Evolutionary conservation across 352 stramenopile genomes (phyloP).

Genomic region (Globisporangium takayamanum): DNA sequence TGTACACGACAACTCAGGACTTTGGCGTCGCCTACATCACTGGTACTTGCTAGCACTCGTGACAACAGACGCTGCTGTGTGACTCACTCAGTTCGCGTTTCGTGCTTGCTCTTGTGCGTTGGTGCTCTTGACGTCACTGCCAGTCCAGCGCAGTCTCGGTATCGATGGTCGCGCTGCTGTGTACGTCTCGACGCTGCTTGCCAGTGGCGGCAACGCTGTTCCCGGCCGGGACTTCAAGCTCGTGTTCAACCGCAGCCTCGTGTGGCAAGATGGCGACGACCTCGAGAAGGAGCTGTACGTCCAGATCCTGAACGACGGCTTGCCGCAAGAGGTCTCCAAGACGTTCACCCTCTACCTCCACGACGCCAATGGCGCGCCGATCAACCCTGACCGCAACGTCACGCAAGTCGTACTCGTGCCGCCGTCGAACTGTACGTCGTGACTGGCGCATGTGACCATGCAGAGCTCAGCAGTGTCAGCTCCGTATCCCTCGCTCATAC

Average conservation of each 20-base stretch:
- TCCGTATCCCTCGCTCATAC: constrained; percentile 4
- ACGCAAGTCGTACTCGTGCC: constrained; percentile 41
- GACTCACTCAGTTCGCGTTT: not conserved
- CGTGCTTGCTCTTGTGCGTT: not conserved
- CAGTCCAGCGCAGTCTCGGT: constrained; percentile 61
- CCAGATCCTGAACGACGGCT: constrained; percentile 49
- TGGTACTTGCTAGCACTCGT: constrained; percentile 12
- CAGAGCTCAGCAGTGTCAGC: not conserved
- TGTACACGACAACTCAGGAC: constrained; percentile 51
- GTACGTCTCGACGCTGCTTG: constrained; percentile 48
- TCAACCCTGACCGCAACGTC: constrained; percentile 42
- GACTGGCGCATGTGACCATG: not conserved
- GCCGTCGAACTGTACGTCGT: constrained; percentile 40
- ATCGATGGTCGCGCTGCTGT: constrained; percentile 52
- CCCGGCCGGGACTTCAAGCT: constrained; percentile 43
- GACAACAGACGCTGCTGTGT: not conserved
- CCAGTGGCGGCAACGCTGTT: constrained; percentile 36
- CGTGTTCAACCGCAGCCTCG: constrained; percentile 62
- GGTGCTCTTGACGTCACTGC: not conserved
- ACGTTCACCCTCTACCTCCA: constrained; percentile 54
- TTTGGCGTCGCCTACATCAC: constrained; percentile 62
- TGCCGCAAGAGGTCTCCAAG: constrained; percentile 41
- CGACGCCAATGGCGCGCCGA: constrained; percentile 39
- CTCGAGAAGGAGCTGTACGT: constrained; percentile 64
- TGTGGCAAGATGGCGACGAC: constrained; percentile 71